Percentiles rank a stretch among this genome's conserved stretches.
These are phyloP conservation scores for Purpureocillium takamizusanense DNA, from an alignment of 2,329 filamentous ascomycete species.

Conservation along the genomic window DNA sequence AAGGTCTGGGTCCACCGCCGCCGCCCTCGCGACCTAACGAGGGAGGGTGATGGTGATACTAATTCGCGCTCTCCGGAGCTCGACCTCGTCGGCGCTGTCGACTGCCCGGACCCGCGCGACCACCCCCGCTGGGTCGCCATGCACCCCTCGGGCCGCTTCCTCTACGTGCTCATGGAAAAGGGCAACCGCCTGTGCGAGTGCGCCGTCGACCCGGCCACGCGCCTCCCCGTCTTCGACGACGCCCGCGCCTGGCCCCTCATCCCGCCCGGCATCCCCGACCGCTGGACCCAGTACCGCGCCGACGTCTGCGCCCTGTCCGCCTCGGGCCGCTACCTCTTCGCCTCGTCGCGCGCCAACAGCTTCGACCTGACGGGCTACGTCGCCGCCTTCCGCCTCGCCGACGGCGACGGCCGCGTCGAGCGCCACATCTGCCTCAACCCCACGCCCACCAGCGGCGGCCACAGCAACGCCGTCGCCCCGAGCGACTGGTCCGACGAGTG, in stretches of 20 bases:
- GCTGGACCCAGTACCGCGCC: conserved; percentile 63
- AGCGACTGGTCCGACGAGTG: conserved; percentile 82
- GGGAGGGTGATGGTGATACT: no score
- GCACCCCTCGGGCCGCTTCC: conserved; percentile 65
- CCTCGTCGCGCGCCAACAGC: conserved; percentile 71
- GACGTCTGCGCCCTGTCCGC: conserved; percentile 71
- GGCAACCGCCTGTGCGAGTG: conserved; percentile 79
- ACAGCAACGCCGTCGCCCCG: conserved; percentile 80
- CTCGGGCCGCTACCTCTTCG: conserved; percentile 70
- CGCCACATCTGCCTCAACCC: conserved; percentile 72
- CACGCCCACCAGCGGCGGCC: conserved; percentile 78
- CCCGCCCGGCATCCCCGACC: conserved; percentile 55
- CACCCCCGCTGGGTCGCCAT: conserved; percentile 86
- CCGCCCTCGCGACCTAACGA: conserved; percentile 21
- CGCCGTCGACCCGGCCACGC: conserved; percentile 63
- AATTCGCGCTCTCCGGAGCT: conserved; percentile 31
- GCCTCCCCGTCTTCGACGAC: conserved; percentile 69
- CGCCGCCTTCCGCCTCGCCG: conserved; percentile 48
- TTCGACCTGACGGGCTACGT: conserved; percentile 74
- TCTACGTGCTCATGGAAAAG: conserved; percentile 86
- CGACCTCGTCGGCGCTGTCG: conserved; percentile 61
- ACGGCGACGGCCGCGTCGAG: conserved; percentile 54
- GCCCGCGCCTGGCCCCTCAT: conserved; percentile 65
- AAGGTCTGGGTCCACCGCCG: conserved; percentile 82
- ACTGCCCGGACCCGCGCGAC: conserved; percentile 62